Evolutionary conservation across 106 monocot species (phyloP), one percentile per base, ranked within the genome.

Genomic region (Iris macrosiphon): DNA sequence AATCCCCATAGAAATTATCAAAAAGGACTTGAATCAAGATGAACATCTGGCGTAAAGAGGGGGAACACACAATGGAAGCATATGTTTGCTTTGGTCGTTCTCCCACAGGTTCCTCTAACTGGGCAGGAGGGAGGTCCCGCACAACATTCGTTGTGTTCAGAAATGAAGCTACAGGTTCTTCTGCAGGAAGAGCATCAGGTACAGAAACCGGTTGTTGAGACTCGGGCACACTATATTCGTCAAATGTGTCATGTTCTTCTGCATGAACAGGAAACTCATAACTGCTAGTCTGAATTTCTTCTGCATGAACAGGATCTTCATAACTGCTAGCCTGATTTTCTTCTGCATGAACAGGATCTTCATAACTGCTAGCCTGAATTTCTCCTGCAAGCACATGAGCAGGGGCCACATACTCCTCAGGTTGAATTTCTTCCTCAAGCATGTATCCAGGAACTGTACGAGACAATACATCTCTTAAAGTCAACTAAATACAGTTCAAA

Each of bases 21-120:
- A 20, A 47, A 57, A 32, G 49, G 23, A 20, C 55, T 56, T 37
- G 11, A 7, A 1, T 6, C 31, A 4, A 22, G n/a, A n/a, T n/a
- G n/a, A n/a, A n/a, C n/a, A n/a, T n/a, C n/a, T n/a, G n/a, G n/a
- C 37, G 6, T 23, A 10, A 35, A 68, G 48, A 18, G 43, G n/a
- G 18, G 16, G 27, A 2, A 40, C 63, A 34, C 76, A 92, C 91
- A 52, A 92, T 86, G 38, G 91, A 92, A 15, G 91, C 91, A 71
- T 92, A 92, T 16, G 85, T 92, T 19, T 76, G 82, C 52, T 82
- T 85, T 42, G 62, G 62, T 14, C 69, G 81, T 37, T 81, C 85
- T 50, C 59, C 60, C 4, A 70, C 17, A 43, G 65, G 81, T 34
- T 81, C 85, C 57, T 55, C 57, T 14, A 61, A 17, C 37, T 41